phyloP scores from a whole-genome alignment of 768 basidiomycete species.

The Mycena crocata region DNA sequence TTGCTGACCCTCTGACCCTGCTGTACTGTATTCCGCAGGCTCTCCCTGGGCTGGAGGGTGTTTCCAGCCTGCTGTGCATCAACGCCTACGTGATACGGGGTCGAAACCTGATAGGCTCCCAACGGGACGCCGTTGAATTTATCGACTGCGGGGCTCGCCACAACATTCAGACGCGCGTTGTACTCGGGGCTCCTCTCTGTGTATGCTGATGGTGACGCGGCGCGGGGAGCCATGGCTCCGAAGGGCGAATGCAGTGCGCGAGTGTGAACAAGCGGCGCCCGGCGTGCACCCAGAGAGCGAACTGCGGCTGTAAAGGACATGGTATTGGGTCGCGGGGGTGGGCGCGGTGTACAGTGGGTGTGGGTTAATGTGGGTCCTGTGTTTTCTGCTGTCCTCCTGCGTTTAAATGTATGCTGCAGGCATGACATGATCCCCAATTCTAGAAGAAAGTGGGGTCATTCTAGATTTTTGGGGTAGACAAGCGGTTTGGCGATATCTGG shows the following conservation, averaged over 20 bases:
- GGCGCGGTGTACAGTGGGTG: background rate
- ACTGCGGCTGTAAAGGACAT: conserved; percentile 16
- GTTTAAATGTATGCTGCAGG: conserved; percentile 2
- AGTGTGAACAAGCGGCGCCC: conserved; percentile 13
- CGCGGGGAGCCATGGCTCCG: conserved; percentile 22
- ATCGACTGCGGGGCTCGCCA: conserved; percentile 19
- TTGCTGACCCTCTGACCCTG: background rate
- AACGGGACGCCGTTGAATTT: conserved; percentile 32
- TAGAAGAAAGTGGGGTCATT: conserved; percentile 23
- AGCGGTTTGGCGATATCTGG: conserved; percentile 3
- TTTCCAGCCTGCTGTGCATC: conserved; percentile 2
- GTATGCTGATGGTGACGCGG: background rate
- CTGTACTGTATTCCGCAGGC: background rate
- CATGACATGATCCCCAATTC: background rate
- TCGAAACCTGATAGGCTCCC: conserved; percentile 28
- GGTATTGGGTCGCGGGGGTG: background rate
- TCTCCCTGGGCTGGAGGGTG: background rate
- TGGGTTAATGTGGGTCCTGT: background rate
- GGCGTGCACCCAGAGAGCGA: conserved; percentile 26
- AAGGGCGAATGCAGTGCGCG: conserved; percentile 30
- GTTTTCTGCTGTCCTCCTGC: background rate
- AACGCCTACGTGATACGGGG: conserved; percentile 12
- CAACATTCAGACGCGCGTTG: conserved; percentile 20
- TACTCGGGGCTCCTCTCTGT: background rate
- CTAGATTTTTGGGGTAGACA: conserved; percentile 16